Base-by-base conservation (phyloP, 2,329 filamentous ascomycete species). In the Trichoderma sp. region DNA sequence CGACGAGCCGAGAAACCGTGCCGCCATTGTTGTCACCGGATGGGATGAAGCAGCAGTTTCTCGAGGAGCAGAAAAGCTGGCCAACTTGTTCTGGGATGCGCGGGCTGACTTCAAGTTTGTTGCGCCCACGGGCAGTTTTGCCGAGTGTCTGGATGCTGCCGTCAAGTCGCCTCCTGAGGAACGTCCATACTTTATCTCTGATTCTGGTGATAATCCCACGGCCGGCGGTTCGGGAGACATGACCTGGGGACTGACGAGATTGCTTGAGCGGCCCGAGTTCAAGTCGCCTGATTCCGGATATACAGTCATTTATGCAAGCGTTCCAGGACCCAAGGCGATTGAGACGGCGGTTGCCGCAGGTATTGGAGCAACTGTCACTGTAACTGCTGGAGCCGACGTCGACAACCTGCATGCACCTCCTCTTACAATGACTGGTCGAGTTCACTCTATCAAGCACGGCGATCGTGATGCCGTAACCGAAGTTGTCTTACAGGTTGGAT, bases 171-270 rank as follows among this genome's bases (percentile, higher is more conserved):
- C 78, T 6, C 84, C 85, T 0, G 75, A 79, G 1, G 80, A 83
- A 18, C 83, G 84, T 8, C 88, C 88, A 0, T 90, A 85, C 76
- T 89, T 89, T 78, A 87, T 90, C 74, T 89, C 88, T 0, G 88
- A 89, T 79, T 89, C 88, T 1, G 88, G 88, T 0, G 88, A 90
- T 75, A 89, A 89, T 69, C 88, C 88, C 7, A 90, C 88, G 0
- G 88, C 88, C 1, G 88, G 88, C 6, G 88, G 88, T 0, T 87
- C 88, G 0, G 88, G 88, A 1, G 88, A 89, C 77, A 85, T 89
- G 18, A 89, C 88, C 0, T 89, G 88, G 87, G 86, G 87, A 0
- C 79, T 90, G 6, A 84, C 84, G 0, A 81, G 85, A 66, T 79
- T 90, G 18, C 83, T 89, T 9, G 81, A 80, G 18, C 83, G 87